A percentile compares a stretch with the other conserved stretches of the same genome.
These are phyloP conservation scores for Tephrocybe sp. DNA, from an alignment of 768 basidiomycete species.

Conservation along the genomic window DNA sequence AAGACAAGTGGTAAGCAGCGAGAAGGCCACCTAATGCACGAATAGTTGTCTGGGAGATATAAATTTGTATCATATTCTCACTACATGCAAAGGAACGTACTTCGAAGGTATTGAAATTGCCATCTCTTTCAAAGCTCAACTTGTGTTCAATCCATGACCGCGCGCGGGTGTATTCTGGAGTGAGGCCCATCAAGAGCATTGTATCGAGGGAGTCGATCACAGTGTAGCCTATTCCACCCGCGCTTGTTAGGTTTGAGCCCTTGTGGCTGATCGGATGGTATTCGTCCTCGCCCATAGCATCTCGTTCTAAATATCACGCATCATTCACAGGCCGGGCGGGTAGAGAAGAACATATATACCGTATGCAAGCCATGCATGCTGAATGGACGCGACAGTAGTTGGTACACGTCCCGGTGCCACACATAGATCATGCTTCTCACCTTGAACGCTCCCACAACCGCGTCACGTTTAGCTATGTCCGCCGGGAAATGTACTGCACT, in stretches of 20 bases:
- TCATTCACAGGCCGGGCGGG: conserved; percentile 3
- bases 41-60: conserved; percentile 76
- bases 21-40: conserved; percentile 89
- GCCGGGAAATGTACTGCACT: conserved; percentile 32
- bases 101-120: conserved; percentile 86
- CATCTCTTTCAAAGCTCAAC: conserved; percentile 76
- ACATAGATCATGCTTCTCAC: no score
- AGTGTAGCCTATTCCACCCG: conserved; percentile 85
- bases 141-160: conserved; percentile 70
- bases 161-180: conserved; percentile 75
- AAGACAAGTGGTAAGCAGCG: conserved; percentile 79
- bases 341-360: conserved; percentile 40
- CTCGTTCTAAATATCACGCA: conserved; percentile 51
- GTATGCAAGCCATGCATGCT: conserved; percentile 88
- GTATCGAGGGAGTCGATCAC: conserved; percentile 88
- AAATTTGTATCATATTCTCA: no score
- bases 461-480: conserved; percentile 63
- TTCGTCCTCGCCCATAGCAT: conserved; percentile 91
- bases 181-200: conserved; percentile 80
- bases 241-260: conserved; percentile 75
- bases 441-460: conserved; percentile 76
- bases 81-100: conserved; percentile 37
- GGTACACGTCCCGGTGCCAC: no score
- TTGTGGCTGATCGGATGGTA: conserved; percentile 78
- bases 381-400: conserved; percentile 1